These are phyloP conservation scores for Stemphylium vesicarium DNA, from an alignment of 2,329 filamentous ascomycete species.

Conservation along the genomic window DNA sequence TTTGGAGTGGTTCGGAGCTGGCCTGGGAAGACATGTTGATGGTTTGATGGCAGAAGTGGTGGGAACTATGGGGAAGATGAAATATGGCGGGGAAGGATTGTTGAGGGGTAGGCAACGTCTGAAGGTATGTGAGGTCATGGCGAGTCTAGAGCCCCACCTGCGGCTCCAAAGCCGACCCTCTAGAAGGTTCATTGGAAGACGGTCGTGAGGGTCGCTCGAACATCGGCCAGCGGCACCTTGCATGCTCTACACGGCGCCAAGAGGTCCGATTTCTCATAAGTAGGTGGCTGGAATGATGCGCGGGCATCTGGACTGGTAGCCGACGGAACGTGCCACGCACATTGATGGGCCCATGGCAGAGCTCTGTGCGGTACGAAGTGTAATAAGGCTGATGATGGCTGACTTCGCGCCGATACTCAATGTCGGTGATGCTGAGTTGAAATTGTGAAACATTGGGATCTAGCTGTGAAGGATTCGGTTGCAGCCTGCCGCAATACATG, in stretches of 20 bases:
- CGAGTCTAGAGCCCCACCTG: slow-evolving; percentile 6
- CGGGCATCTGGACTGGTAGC: neutral
- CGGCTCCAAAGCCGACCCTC: neutral
- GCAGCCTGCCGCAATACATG: too few species aligned
- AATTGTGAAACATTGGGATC: too few species aligned
- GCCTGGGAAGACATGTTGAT: slow-evolving; percentile 19
- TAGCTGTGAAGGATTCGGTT: too few species aligned
- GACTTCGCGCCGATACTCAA: too few species aligned
- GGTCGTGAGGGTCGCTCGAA: neutral
- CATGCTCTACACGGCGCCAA: neutral
- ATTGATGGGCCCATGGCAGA: neutral
- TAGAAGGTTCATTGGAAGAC: neutral
- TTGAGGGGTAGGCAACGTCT: neutral
- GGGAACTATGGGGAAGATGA: neutral
- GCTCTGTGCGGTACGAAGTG: neutral
- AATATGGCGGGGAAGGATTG: neutral
- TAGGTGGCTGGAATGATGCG: neutral
- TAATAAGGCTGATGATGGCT: neutral
- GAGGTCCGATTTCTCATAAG: neutral
- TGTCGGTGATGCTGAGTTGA: too few species aligned
- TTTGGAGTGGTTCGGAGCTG: slow-evolving; percentile 13
- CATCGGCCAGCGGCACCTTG: neutral
- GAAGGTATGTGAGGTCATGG: slow-evolving; percentile 1
- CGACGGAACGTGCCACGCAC: neutral
- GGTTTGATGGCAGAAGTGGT: neutral